These are phyloP conservation scores for Fusarium staphyleae DNA, from an alignment of 2,329 filamentous ascomycete species.

Conservation along the genomic window DNA sequence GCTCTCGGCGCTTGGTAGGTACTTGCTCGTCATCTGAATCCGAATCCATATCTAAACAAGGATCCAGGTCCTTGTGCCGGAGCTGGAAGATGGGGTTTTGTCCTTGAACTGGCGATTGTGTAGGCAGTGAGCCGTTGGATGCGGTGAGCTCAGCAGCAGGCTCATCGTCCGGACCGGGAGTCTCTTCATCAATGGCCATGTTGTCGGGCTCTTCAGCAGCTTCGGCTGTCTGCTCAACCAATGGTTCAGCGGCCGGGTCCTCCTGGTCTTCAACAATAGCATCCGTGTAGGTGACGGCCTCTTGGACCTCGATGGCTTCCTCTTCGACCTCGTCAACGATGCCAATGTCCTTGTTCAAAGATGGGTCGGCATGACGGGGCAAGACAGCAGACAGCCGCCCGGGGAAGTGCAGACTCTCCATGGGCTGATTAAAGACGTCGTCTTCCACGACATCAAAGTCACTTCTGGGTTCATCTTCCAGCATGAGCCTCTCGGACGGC, in stretches of 20 bases:
- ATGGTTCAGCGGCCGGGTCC: neutral
- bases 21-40: slow-evolving; percentile 62
- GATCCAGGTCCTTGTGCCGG: slow-evolving; percentile 56
- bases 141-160: slow-evolving; percentile 7
- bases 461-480: slow-evolving; percentile 43
- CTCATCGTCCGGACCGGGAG: slow-evolving; percentile 17
- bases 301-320: slow-evolving; percentile 9
- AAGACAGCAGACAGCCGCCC: slow-evolving; percentile 56
- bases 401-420: slow-evolving; percentile 51
- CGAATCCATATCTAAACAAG: slow-evolving; percentile 53
- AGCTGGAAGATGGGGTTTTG: slow-evolving; percentile 48
- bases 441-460: slow-evolving; percentile 37
- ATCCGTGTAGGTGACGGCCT: slow-evolving; percentile 4
- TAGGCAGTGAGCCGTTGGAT: slow-evolving; percentile 3
- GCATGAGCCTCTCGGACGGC: slow-evolving; percentile 49
- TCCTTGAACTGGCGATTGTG: slow-evolving; percentile 25
- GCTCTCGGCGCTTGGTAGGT: slow-evolving; percentile 43
- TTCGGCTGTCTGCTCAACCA: slow-evolving; percentile 10
- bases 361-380: slow-evolving; percentile 52
- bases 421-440: slow-evolving; percentile 46
- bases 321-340: slow-evolving; percentile 42
- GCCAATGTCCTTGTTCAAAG: slow-evolving; percentile 45
- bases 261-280: neutral
- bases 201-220: slow-evolving; percentile 30
- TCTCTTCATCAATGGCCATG: slow-evolving; percentile 38